Evolutionary conservation across 768 basidiomycete species (phyloP), one percentile per base, ranked within the genome.

Genomic region (Lentinus tigrinus): DNA sequence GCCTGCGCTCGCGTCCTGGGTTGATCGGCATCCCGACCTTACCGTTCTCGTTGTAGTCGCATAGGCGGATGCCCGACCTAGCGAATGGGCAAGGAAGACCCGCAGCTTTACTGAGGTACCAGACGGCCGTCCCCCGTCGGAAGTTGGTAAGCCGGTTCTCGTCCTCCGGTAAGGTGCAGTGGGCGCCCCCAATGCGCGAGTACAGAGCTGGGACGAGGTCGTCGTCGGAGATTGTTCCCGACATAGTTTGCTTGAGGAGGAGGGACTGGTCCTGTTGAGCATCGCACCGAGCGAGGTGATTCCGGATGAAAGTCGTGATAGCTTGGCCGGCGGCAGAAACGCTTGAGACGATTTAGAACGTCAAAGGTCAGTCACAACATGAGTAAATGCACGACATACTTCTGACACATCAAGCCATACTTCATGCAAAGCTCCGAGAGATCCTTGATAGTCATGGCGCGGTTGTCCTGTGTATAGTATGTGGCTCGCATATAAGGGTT

Each of bases 371-470:
- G 56, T 36, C 24, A 60, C 44, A 55, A 3, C 27, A 19, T 27
- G 40, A 46, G 54, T 57, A 71, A 71, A 34, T 43, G 4, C 11
- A 47, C 34, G 10, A 79, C 81, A 61, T 63, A 92, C 89, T 88
- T 91, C 76, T 89, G 88, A 71, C 88, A 89, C 57, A 81, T 75
- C 19, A 91, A 77, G 50, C 89, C 89, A 65, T 78, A 81, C 60
- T 74, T 75, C 61, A 85, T 77, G 37, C 84, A 79, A 74, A 85
- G 82, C 64, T 91, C 87, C 31, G 90, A 85, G 53, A 92, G 83
- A 75, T 92, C 89, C 71, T 91, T 92, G 75, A 91, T 87, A 40
- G 89, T 91, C 85, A 91, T 88, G 47, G 89, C 89, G 48, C 88
- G 84, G 72, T 92, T 92, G 67, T 87, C 83, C 88, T 90, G 55